phyloP scores from a whole-genome alignment of 306 rosid genomes.

The Gynostemma pentaphyllum region DNA sequence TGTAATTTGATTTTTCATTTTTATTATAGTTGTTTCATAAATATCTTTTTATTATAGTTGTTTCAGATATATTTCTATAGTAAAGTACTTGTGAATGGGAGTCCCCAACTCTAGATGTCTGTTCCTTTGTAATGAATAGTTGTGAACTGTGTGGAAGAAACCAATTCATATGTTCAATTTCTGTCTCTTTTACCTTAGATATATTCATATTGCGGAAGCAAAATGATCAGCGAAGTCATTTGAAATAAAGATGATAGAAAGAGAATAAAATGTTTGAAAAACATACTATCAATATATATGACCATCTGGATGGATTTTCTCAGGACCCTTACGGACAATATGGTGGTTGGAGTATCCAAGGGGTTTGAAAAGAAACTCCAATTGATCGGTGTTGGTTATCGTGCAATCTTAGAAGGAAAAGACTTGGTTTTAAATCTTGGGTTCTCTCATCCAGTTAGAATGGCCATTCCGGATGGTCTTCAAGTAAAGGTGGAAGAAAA shows the following conservation, averaged over 20 bases:
- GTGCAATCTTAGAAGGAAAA: slow-evolving; percentile 72
- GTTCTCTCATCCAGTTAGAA: slow-evolving; percentile 93
- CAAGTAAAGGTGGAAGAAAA: slow-evolving; percentile 84
- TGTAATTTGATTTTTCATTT: not conserved
- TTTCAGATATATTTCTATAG: not conserved
- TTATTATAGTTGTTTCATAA: not conserved
- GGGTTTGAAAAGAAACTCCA: slow-evolving; percentile 94
- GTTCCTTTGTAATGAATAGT: not conserved
- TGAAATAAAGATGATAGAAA: not conserved
- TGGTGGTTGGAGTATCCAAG: slow-evolving; percentile 92
- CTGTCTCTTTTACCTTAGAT: not conserved
- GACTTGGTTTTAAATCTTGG: slow-evolving; percentile 81
- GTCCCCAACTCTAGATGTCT: not conserved
- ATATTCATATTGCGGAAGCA: not conserved
- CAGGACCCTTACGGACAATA: slow-evolving; percentile 86
- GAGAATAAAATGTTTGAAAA: not conserved
- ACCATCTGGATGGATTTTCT: slow-evolving; percentile 16
- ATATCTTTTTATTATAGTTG: no score
- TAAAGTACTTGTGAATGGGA: not conserved
- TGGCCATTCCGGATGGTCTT: slow-evolving; percentile 66
- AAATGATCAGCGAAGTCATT: not conserved
- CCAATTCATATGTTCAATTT: not conserved
- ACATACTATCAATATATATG: not conserved
- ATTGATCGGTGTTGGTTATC: slow-evolving; percentile 89
- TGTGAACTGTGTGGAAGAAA: not conserved